Conservation (phyloP, 2,329 filamentous ascomycete genomes). For the Fusarium gaditjirri region DNA sequence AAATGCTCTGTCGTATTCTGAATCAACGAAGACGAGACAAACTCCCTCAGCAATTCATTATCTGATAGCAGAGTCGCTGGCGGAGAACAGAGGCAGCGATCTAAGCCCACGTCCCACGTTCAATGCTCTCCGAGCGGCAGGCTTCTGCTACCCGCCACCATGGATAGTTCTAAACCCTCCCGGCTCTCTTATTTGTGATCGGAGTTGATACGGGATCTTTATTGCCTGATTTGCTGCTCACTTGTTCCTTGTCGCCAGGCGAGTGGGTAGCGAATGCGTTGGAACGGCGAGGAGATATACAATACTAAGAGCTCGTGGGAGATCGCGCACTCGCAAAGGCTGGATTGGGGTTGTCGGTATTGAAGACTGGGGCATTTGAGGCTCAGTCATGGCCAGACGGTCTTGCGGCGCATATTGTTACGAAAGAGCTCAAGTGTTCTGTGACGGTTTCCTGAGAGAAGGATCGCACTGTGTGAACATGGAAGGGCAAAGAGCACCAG, state of each 20-base stretch:
- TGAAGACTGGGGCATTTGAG: not conserved
- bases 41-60: too few relatives aligned
- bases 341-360: not conserved
- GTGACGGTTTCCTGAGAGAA: not conserved
- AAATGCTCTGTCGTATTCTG: too few relatives aligned
- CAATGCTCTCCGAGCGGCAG: not conserved
- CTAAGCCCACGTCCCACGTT: too few relatives aligned
- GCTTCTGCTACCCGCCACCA: accelerated
- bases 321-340: accelerated
- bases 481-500: accelerated
- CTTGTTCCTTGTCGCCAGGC: accelerated
- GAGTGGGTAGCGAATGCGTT: not conserved
- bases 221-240: not conserved
- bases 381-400: too few relatives aligned
- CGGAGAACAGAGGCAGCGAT: too few relatives aligned
- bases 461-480: not conserved
- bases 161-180: not conserved
- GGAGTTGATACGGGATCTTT: accelerated
- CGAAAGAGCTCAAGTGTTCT: too few relatives aligned
- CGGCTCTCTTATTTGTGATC: not conserved
- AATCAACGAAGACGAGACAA: too few relatives aligned
- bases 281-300: too few relatives aligned
- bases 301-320: not conserved
- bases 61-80: too few relatives aligned
- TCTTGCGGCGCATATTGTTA: not conserved